Evolutionary conservation across 352 stramenopile species (phyloP), one percentile per base, ranked within the genome.

Genomic region (Pythium graminicola): DNA sequence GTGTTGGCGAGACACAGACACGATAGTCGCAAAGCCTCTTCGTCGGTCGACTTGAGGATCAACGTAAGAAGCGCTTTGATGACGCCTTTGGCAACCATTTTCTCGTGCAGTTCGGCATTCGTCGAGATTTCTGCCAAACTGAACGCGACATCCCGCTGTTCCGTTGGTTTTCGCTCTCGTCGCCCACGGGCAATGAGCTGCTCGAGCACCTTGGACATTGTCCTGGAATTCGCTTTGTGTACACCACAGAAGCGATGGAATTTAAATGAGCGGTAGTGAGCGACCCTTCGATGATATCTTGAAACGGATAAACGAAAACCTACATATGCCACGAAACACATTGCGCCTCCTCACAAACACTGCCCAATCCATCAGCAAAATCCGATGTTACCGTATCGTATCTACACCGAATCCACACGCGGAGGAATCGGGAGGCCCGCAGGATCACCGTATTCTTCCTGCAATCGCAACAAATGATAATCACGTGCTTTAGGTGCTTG

Each of bases 121-220:
- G 95, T 98, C 11, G 93, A 98, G 43, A 98, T 94, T 60, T 98
- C 93, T 6, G 92, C 93, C 6, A 99, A 71, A 29, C 92, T 96
- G 61, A 98, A 98, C 13, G 91, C 86, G 6, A 98, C 94, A 65
- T 98, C 89, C 19, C 94, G 95, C 69, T 98, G 92, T 58, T 99
- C 95, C 0, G 85, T 86, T n/a, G 91, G 89, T 63, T 96, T 95
- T 36, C 85, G 75, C 48, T 97, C 93, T 8, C 94, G 87, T n/a
- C 95, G 73, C 3, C 94, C 95, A n/a, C 96, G 86, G 19, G 95
- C 95, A 47, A 99, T 96, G 23, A 99, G 72, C 57, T 97, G 87
- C 72, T 98, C 95, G 5, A 99, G 72, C 26, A 98, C 89, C 71
- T 98, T 98, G 19, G 92, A 91, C 81, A 89, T 89, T 20, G 6